A percentile compares a stretch with the other conserved stretches of the same genome.
Conservation (phyloP, 179 eudicot genomes). For the Carnegiea gigantea region DNA sequence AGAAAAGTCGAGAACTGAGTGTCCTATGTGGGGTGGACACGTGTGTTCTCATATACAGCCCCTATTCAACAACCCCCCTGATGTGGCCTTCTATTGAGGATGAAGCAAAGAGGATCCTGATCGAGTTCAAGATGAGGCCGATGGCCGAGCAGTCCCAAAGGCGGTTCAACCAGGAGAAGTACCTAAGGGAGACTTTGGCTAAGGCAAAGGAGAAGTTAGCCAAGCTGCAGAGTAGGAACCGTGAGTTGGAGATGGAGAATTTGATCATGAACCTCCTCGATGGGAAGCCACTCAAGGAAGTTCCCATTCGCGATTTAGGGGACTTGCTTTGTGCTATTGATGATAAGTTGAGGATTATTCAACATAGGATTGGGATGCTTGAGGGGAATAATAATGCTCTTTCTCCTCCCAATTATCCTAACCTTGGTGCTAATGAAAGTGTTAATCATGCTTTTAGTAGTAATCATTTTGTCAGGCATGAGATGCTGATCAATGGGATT, state of each 20-base stretch:
- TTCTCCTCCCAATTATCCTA: background rate
- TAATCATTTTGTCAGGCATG: background rate
- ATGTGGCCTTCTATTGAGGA: slow-evolving; percentile 17
- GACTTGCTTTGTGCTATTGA: slow-evolving; percentile 17
- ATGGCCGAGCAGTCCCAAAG: slow-evolving; percentile 6
- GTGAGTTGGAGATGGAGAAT: slow-evolving; percentile 19
- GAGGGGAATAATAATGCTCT: background rate
- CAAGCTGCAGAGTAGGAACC: slow-evolving; percentile 11
- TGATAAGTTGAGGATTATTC: slow-evolving; percentile 10
- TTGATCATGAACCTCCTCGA: background rate
- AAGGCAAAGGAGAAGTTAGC: slow-evolving; percentile 16
- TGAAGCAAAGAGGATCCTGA: slow-evolving; percentile 8
- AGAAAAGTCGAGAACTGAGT: slow-evolving; percentile 26
- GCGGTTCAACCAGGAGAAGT: slow-evolving; percentile 13
- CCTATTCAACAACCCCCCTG: background rate
- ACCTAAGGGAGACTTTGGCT: background rate
- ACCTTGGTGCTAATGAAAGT: background rate
- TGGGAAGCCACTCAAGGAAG: slow-evolving; percentile 10
- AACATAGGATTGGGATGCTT: background rate
- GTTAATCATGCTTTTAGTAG: background rate
- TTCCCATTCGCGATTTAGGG: background rate
- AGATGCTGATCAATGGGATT: too few relatives aligned
- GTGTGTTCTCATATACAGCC: slow-evolving; percentile 17
- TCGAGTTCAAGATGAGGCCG: background rate
- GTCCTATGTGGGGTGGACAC: slow-evolving; percentile 23